Percentiles rank a stretch among this genome's conserved stretches.
Evolutionary conservation across 805 yeast genomes (phyloP).

Genomic region (Starmerella floricola): DNA sequence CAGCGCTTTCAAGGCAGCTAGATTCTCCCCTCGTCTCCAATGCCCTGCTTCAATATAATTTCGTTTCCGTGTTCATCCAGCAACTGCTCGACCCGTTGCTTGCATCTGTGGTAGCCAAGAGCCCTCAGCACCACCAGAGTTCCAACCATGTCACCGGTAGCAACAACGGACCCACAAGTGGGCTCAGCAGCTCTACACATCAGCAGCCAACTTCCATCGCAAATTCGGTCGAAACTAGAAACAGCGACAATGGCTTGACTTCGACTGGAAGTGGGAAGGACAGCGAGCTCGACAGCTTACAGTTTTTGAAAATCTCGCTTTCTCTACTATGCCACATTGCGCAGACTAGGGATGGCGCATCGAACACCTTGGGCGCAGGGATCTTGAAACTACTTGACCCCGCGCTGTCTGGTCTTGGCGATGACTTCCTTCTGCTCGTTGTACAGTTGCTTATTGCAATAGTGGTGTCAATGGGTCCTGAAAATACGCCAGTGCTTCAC

Average conservation of each 20-base stretch:
- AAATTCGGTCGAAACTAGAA: too few species aligned
- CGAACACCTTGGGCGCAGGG: conserved; percentile 60
- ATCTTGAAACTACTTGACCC: conserved; percentile 52
- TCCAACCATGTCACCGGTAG: too few species aligned
- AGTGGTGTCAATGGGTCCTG: conserved; percentile 64
- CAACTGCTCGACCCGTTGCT: conserved; percentile 25
- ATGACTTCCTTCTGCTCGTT: conserved; percentile 58
- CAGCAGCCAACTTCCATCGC: too few species aligned
- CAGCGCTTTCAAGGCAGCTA: conserved; percentile 42
- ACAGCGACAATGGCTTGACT: too few species aligned
- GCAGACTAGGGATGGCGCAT: conserved; percentile 65
- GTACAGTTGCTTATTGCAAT: conserved; percentile 61
- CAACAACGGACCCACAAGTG: too few species aligned
- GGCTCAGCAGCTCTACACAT: too few species aligned
- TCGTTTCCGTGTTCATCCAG: conserved; percentile 51
- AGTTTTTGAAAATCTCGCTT: conserved; percentile 42
- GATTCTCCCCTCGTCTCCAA: conserved; percentile 48
- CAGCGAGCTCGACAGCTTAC: too few species aligned
- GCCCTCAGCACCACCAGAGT: too few species aligned
- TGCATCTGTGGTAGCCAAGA: conserved; percentile 6
- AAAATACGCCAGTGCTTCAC: conserved; percentile 45
- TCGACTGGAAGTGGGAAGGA: too few species aligned
- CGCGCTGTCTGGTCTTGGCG: conserved; percentile 41
- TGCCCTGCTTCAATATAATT: conserved; percentile 50
- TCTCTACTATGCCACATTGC: conserved; percentile 63